These are phyloP conservation scores for Cercospora zeina DNA, from an alignment of 2,329 filamentous ascomycete genomes.

Conservation along the genomic window DNA sequence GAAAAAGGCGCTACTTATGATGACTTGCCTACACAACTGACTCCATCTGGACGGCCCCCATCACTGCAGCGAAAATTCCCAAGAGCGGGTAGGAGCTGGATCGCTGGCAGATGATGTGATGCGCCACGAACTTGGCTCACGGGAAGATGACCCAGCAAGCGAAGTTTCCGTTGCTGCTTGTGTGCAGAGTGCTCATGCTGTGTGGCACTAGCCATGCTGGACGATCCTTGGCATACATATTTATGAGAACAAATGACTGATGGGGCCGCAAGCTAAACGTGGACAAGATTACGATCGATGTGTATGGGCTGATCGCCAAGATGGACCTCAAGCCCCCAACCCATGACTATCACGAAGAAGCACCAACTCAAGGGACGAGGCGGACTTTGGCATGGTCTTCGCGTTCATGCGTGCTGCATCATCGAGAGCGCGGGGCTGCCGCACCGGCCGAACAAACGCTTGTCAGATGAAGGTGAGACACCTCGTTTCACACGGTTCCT, in stretches of 20 bases:
- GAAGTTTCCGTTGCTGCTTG: not conserved
- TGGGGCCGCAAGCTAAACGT: not conserved
- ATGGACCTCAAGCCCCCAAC: not conserved
- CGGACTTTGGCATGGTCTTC: not conserved
- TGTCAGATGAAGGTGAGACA: slow-evolving; percentile 1
- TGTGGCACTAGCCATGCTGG: not conserved
- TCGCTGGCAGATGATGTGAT: slow-evolving; percentile 4
- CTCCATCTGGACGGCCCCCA: not conserved
- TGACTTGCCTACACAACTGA: not conserved
- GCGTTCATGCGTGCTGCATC: not conserved
- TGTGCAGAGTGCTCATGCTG: slow-evolving; percentile 1
- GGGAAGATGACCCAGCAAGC: not conserved
- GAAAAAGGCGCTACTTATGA: slow-evolving; percentile 2
- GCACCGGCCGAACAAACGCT: not conserved
- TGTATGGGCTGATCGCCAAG: not conserved
- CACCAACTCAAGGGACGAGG: not conserved
- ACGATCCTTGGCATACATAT: slow-evolving; percentile 10
- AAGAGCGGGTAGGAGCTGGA: not conserved
- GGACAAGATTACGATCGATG: slow-evolving; percentile 6
- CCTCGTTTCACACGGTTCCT: not conserved
- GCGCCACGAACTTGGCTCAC: slow-evolving; percentile 8
- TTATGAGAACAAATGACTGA: slow-evolving; percentile 5
- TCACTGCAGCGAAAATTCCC: not conserved
- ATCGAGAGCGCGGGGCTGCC: not conserved
- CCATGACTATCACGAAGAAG: not conserved